A percentile compares a stretch with the other conserved stretches of the same genome.
Evolutionary conservation across 371 early-diverging fungal genomes (phyloP).

Genomic region (Circinella minor): DNA sequence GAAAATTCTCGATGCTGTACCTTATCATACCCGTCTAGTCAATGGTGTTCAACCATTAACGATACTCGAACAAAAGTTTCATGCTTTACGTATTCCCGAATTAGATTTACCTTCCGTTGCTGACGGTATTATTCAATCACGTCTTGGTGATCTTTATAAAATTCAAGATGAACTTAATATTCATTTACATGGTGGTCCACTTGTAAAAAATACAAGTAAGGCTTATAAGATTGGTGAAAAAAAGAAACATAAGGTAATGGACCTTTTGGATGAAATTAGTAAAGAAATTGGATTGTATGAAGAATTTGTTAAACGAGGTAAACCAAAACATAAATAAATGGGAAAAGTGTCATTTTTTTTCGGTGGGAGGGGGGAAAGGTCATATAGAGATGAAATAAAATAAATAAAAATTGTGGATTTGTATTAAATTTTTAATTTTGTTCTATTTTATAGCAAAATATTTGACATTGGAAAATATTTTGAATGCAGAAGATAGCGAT

Average conservation of each 20-base stretch:
- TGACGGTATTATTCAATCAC: slow-evolving; percentile 63
- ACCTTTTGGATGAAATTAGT: slow-evolving; percentile 58
- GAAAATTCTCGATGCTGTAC: slow-evolving; percentile 44
- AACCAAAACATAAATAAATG: not conserved
- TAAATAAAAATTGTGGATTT: not conserved
- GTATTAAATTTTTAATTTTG: not conserved
- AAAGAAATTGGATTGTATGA: slow-evolving; percentile 75
- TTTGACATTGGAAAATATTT: slow-evolving; percentile 56
- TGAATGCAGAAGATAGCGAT: slow-evolving; percentile 50
- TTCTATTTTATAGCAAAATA: slow-evolving; percentile 40
- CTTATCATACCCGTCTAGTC: slow-evolving; percentile 54
- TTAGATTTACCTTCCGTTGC: slow-evolving; percentile 67
- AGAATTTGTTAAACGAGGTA: slow-evolving; percentile 80
- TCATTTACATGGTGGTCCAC: slow-evolving; percentile 29
- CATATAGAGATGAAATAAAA: no score
- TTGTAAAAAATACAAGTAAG: slow-evolving; percentile 37
- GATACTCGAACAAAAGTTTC: slow-evolving; percentile 61
- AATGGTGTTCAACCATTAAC: slow-evolving; percentile 66
- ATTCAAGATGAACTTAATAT: slow-evolving; percentile 35
- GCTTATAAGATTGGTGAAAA: slow-evolving; percentile 42
- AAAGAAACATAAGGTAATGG: slow-evolving; percentile 51
- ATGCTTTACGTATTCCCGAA: slow-evolving; percentile 67
- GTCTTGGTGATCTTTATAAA: slow-evolving; percentile 60
- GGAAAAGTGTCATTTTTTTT: no score
- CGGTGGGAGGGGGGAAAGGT: no score